phyloP scores from a whole-genome alignment of 2,329 filamentous ascomycete genomes.

The Fusarium nurragi region DNA sequence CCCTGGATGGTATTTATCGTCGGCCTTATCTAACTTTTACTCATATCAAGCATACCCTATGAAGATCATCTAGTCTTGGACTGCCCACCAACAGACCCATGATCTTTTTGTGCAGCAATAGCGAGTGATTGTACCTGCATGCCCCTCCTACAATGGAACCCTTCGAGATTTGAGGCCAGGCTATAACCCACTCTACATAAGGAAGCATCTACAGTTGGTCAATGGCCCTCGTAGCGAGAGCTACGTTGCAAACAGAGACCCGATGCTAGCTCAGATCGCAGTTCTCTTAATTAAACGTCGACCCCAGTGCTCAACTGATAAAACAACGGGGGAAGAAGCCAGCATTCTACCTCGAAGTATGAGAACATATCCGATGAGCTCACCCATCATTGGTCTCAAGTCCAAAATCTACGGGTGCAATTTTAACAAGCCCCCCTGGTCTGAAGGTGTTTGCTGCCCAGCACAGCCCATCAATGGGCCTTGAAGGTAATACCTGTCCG shows the following conservation, averaged over 20 bases:
- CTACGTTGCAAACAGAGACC: background rate
- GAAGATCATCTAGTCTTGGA: background rate
- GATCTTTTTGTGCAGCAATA: conserved; percentile 1
- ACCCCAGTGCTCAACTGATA: background rate
- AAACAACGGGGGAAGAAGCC: background rate
- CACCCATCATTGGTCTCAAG: conserved; percentile 16
- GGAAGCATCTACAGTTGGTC: background rate
- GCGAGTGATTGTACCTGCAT: conserved; percentile 24
- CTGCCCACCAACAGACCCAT: background rate
- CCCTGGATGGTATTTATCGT: background rate
- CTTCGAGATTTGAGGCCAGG: conserved; percentile 19
- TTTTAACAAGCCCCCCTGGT: conserved; percentile 23
- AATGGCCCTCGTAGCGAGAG: background rate
- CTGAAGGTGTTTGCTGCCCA: background rate
- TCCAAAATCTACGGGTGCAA: conserved; percentile 16
- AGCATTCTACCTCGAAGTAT: background rate
- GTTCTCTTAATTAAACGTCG: background rate
- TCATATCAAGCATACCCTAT: background rate
- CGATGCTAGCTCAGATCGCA: conserved; percentile 4
- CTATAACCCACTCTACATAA: background rate
- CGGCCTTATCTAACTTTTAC: background rate
- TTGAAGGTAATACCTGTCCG: conserved; percentile 14
- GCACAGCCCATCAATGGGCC: conserved; percentile 22
- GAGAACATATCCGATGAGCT: background rate
- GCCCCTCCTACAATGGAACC: conserved; percentile 1